Evolutionary conservation across 257 asterid genomes (phyloP).

Genomic region (Nicotiana tomentosiformis): DNA sequence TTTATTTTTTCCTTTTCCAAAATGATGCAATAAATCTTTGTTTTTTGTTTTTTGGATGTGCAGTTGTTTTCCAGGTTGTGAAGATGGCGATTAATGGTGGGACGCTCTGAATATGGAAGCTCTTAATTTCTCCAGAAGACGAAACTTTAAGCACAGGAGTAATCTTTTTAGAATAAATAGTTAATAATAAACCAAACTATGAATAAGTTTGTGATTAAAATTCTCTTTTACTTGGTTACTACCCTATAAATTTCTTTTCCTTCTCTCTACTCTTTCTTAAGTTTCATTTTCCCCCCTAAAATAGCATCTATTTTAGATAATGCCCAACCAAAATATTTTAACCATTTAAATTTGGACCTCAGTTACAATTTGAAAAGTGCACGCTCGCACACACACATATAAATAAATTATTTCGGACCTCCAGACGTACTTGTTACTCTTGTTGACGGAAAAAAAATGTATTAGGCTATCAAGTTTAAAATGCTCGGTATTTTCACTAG

Average conservation of each 20-base stretch:
- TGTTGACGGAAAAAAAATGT: no score
- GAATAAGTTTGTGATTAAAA: no score
- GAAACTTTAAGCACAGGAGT: background rate
- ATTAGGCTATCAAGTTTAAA: no score
- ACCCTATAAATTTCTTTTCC: no score
- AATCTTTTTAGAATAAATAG: background rate
- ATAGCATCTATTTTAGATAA: background rate
- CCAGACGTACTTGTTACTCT: no score
- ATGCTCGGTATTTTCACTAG: background rate
- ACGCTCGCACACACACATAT: background rate
- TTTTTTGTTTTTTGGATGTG: background rate
- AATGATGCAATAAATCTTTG: background rate
- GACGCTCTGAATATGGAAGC: constrained; percentile 7
- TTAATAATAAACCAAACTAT: background rate
- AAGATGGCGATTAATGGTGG: constrained; percentile 59
- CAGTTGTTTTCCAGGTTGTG: constrained; percentile 62
- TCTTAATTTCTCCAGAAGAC: background rate
- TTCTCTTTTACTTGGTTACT: no score
- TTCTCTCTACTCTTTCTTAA: background rate
- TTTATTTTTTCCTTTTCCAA: background rate
- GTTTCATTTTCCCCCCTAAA: background rate
- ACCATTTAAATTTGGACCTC: background rate
- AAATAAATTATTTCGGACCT: no score
- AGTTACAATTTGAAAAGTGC: background rate
- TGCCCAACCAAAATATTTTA: background rate